Evolutionary conservation across 1,139 yeast genomes (phyloP).

Genomic region (Debaryomyces psychrophilus): DNA sequence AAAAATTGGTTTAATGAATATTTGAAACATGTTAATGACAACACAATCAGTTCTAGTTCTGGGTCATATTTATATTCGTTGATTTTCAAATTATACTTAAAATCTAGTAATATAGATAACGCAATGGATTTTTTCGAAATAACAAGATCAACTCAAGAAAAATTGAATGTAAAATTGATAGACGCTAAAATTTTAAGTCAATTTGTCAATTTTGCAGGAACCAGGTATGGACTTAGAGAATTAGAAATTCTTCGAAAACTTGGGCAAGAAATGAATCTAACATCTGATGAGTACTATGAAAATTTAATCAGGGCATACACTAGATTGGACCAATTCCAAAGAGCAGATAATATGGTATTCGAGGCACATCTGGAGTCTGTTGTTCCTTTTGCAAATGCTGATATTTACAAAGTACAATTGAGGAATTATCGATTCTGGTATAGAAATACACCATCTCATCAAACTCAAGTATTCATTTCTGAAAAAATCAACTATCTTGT

Average conservation of each 20-base stretch:
- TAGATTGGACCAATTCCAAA: conserved; percentile 33
- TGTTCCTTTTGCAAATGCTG: conserved; percentile 35
- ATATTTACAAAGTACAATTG: conserved; percentile 34
- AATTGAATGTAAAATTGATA: conserved; percentile 21
- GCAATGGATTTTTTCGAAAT: conserved; percentile 46
- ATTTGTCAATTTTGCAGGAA: conserved; percentile 26
- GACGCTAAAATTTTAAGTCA: conserved; percentile 20
- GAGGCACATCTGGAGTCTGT: conserved; percentile 33
- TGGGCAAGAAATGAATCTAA: conserved; percentile 23
- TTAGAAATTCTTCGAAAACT: conserved; percentile 25
- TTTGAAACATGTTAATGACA: conserved; percentile 16
- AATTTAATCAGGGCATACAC: conserved; percentile 33
- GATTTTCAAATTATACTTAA: conserved; percentile 44
- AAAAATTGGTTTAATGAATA: conserved; percentile 24
- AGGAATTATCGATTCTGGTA: conserved; percentile 38
- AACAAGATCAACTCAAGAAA: conserved; percentile 28
- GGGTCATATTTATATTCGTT: conserved; percentile 41
- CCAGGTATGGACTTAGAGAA: conserved; percentile 27
- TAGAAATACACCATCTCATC: conserved; percentile 11
- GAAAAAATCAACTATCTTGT: conserved; percentile 15
- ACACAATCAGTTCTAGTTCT: conserved; percentile 33
- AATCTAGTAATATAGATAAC: conserved; percentile 35
- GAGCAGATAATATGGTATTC: conserved; percentile 34
- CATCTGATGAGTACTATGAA: conserved; percentile 20
- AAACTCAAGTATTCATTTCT: conserved; percentile 13